Conservation (phyloP, 2,329 filamentous ascomycete genomes). For the Phaeosphaeriaceae sp. region DNA sequence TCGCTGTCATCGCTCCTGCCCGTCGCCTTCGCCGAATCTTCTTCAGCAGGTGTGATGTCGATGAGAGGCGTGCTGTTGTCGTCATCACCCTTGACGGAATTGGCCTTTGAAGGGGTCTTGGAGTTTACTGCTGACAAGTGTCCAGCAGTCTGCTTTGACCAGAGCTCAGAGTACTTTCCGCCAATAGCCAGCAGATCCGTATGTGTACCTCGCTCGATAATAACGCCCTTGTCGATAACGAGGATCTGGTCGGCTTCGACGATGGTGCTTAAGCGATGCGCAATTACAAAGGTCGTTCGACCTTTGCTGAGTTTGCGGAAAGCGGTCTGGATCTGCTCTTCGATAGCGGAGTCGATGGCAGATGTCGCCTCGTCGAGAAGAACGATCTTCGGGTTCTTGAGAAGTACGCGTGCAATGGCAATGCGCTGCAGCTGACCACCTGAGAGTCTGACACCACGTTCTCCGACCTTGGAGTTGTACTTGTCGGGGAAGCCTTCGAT, state of each 20-base stretch:
- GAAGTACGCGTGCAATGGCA: slow-evolving; percentile 74
- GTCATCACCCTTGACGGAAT: slow-evolving; percentile 19
- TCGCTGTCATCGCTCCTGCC: slow-evolving; percentile 14
- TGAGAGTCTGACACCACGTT: slow-evolving; percentile 59
- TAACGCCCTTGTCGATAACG: slow-evolving; percentile 77
- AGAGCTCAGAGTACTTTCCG: slow-evolving; percentile 83
- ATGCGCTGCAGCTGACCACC: slow-evolving; percentile 72
- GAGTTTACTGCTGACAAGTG: slow-evolving; percentile 25
- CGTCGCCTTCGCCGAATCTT: slow-evolving; percentile 25
- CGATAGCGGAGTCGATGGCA: slow-evolving; percentile 78
- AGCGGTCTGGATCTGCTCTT: slow-evolving; percentile 70
- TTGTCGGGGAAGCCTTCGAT: slow-evolving; percentile 63
- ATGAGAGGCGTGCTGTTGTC: slow-evolving; percentile 20
- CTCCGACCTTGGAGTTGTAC: slow-evolving; percentile 50
- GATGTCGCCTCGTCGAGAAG: slow-evolving; percentile 89
- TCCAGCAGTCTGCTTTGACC: slow-evolving; percentile 75
- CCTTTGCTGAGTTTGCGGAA: slow-evolving; percentile 65
- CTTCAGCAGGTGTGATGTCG: slow-evolving; percentile 31
- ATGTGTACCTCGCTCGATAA: slow-evolving; percentile 81
- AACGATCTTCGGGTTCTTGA: slow-evolving; percentile 81
- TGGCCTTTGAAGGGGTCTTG: slow-evolving; percentile 23
- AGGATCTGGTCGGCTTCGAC: slow-evolving; percentile 86
- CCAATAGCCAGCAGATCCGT: slow-evolving; percentile 73
- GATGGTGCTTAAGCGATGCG: slow-evolving; percentile 84
- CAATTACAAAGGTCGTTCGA: slow-evolving; percentile 72